These are phyloP conservation scores for Pugionium dolabratum DNA, from an alignment of 345 rosid genomes.

Conservation along the genomic window DNA sequence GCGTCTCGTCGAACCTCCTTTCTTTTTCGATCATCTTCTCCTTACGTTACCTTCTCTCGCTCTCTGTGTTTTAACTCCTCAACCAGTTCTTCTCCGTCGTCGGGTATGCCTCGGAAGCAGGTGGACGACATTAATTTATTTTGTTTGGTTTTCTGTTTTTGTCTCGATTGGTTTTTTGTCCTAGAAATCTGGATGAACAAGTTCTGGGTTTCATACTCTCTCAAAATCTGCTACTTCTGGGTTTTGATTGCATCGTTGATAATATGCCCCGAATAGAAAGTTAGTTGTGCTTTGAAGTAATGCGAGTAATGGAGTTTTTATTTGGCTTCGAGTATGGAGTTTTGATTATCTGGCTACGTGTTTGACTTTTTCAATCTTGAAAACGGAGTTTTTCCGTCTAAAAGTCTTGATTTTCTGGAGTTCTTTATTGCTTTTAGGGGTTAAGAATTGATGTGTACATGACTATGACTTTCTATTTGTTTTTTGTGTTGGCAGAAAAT, in stretches of 20 bases:
- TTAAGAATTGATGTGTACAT: background rate
- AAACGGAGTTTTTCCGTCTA: background rate
- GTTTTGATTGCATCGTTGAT: slow-evolving; percentile 12
- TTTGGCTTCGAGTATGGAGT: background rate
- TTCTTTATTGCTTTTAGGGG: background rate
- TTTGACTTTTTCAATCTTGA: background rate
- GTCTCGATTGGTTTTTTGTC: background rate
- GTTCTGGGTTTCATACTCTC: too few species aligned
- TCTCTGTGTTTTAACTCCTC: slow-evolving; percentile 33
- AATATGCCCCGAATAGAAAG: background rate
- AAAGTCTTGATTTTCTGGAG: slow-evolving; percentile 8
- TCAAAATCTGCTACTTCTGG: slow-evolving; percentile 5
- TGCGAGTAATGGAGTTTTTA: background rate
- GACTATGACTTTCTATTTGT: background rate
- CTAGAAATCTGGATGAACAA: background rate
- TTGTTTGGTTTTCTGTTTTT: background rate
- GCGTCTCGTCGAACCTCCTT: slow-evolving; percentile 23
- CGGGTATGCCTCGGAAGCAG: slow-evolving; percentile 47
- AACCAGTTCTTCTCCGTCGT: slow-evolving; percentile 2
- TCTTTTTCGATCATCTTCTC: slow-evolving; percentile 42
- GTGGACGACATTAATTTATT: slow-evolving; percentile 26
- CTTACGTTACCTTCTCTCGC: slow-evolving; percentile 35
- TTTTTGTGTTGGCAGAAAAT: slow-evolving; percentile 43
- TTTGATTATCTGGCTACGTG: background rate
- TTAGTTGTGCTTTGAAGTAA: background rate